These are phyloP conservation scores for Margaritispora aquatica DNA, from an alignment of 495 filamentous ascomycete genomes.

Conservation along the genomic window DNA sequence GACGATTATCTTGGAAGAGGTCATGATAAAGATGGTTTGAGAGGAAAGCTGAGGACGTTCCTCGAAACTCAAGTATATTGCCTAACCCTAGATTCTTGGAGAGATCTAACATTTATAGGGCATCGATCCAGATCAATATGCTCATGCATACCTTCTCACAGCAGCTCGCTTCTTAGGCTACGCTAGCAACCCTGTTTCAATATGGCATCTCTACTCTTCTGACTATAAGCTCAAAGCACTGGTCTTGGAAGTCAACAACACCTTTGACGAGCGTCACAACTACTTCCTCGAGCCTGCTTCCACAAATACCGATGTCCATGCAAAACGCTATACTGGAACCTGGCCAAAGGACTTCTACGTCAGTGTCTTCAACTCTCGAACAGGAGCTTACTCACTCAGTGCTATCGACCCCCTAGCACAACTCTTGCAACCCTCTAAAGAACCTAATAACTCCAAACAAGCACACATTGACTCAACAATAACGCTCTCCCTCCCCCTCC, in stretches of 20 bases:
- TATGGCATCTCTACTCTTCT: constrained; percentile 71
- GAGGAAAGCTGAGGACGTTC: constrained; percentile 52
- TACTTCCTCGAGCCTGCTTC: constrained; percentile 41
- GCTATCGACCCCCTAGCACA: constrained; percentile 48
- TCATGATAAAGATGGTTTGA: constrained; percentile 36
- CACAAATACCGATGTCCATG: neutral
- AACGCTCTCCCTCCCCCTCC: constrained; percentile 47
- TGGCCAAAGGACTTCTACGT: constrained; percentile 70
- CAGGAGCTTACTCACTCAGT: constrained; percentile 50
- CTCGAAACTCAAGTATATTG: constrained; percentile 33
- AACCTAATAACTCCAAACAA: constrained; percentile 17
- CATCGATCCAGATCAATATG: constrained; percentile 44
- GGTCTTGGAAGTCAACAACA: constrained; percentile 75
- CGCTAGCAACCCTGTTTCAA: constrained; percentile 70
- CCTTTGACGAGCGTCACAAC: constrained; percentile 64
- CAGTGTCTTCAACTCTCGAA: constrained; percentile 66
- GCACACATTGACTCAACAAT: constrained; percentile 47
- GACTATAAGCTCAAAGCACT: constrained; percentile 54
- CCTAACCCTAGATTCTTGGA: neutral
- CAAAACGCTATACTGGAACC: constrained; percentile 22
- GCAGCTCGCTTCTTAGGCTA: constrained; percentile 64
- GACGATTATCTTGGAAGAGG: constrained; percentile 54
- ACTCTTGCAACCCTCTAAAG: constrained; percentile 8
- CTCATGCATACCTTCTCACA: constrained; percentile 62
- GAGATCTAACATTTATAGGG: constrained; percentile 31